Conservation (phyloP, 768 basidiomycete genomes). For the Russula brevipes region DNA sequence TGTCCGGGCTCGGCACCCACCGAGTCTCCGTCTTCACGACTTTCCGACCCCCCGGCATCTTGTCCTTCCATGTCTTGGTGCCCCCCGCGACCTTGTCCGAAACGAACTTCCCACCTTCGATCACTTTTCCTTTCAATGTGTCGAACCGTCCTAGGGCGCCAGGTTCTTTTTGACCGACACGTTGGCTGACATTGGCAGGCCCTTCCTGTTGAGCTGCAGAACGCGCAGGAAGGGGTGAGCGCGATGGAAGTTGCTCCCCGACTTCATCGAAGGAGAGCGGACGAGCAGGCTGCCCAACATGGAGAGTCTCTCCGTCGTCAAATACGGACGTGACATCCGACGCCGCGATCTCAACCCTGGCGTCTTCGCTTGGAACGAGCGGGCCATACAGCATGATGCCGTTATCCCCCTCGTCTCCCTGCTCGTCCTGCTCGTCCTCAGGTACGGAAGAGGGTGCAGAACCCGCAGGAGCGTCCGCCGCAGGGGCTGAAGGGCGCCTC, state of each 20-base stretch:
- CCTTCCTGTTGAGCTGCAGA: conserved; percentile 3
- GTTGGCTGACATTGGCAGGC: neutral
- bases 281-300: conserved; percentile 32
- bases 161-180: conserved; percentile 26
- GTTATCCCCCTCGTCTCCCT: conserved; percentile 42
- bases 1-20: conserved; percentile 72
- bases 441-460: neutral
- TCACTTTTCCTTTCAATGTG: conserved; percentile 15
- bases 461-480: neutral
- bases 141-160: conserved; percentile 20
- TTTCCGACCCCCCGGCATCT: conserved; percentile 32
- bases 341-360: conserved; percentile 63
- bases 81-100: conserved; percentile 18
- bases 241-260: conserved; percentile 13
- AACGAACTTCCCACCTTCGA: conserved; percentile 16
- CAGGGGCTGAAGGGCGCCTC: conserved; percentile 28
- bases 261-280: conserved; percentile 13
- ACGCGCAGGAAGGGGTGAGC: conserved; percentile 2
- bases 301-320: conserved; percentile 34
- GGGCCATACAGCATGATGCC: conserved; percentile 75
- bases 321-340: conserved; percentile 52
- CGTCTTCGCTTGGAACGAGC: conserved; percentile 54
- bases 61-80: conserved; percentile 13
- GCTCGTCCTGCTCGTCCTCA: conserved; percentile 5
- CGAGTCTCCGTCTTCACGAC: conserved; percentile 17